Percentiles rank a stretch among this genome's conserved stretches.
phyloP scores from a whole-genome alignment of 352 stramenopile genomes.

The Stephanocyclus meneghinianus region DNA sequence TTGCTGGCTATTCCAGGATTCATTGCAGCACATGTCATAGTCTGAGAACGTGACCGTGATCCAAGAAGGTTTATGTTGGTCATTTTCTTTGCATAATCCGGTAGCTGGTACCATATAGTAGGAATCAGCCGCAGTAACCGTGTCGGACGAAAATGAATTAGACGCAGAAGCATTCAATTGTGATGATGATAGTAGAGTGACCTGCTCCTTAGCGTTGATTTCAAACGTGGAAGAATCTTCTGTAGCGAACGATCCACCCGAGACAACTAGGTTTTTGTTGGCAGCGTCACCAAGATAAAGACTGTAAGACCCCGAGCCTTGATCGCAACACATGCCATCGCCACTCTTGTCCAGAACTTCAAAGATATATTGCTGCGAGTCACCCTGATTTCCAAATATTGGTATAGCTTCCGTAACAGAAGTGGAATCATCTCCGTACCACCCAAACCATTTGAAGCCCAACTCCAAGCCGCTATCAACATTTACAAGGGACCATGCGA shows the following conservation, averaged over 20 bases:
- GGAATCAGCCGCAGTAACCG: neutral
- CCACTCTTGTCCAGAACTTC: conserved; percentile 17
- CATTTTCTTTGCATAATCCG: conserved; percentile 20
- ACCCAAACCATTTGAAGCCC: conserved; percentile 38
- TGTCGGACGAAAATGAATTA: neutral
- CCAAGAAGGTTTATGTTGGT: conserved; percentile 9
- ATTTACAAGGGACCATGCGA: conserved; percentile 33
- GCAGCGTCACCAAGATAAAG: conserved; percentile 25
- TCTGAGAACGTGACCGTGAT: conserved; percentile 9
- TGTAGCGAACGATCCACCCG: conserved; percentile 12
- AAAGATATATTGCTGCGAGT: conserved; percentile 29
- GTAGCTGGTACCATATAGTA: conserved; percentile 21
- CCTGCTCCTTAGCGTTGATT: conserved; percentile 4
- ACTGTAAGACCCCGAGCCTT: conserved; percentile 21
- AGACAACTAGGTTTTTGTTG: conserved; percentile 1
- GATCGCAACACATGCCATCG: conserved; percentile 28
- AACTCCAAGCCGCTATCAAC: conserved; percentile 30
- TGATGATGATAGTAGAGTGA: neutral
- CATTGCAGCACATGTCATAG: conserved; percentile 22
- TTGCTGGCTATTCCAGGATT: conserved; percentile 17
- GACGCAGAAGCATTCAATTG: neutral
- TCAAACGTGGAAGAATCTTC: conserved; percentile 16
- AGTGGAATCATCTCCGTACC: conserved; percentile 13
- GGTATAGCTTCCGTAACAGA: conserved; percentile 27
- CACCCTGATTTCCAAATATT: conserved; percentile 24